Conservation (phyloP, 2,329 filamentous ascomycete genomes). For the Cylindrodendrum hubeiense region DNA sequence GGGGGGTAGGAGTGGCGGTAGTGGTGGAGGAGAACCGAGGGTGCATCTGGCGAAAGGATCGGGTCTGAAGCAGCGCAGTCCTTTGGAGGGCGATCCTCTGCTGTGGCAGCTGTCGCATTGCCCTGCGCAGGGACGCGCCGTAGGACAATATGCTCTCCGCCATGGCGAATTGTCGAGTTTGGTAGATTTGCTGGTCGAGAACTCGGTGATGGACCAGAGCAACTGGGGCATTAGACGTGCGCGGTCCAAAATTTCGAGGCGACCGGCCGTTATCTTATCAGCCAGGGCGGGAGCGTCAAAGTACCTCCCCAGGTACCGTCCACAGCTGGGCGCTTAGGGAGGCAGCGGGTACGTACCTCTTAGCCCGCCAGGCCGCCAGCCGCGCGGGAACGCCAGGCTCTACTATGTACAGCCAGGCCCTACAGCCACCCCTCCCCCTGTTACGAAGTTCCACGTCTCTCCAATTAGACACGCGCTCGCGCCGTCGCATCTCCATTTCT, state of each 20-base stretch:
- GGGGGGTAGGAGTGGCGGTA: neutral
- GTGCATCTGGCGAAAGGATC: slow-evolving; percentile 22
- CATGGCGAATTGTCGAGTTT: slow-evolving; percentile 33
- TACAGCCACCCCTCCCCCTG: slow-evolving; percentile 33
- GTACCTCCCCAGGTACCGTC: neutral
- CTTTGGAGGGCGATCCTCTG: slow-evolving; percentile 21
- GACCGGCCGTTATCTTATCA: slow-evolving; percentile 44
- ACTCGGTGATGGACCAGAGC: neutral
- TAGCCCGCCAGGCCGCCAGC: neutral
- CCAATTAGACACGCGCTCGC: slow-evolving; percentile 43
- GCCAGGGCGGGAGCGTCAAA: neutral
- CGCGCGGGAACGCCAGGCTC: slow-evolving; percentile 15
- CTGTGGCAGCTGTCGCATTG: slow-evolving; percentile 33
- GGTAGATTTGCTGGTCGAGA: neutral
- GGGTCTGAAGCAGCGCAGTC: slow-evolving; percentile 19
- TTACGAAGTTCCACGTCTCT: slow-evolving; percentile 18
- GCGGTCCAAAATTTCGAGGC: slow-evolving; percentile 21
- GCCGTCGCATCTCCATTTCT: slow-evolving; percentile 39
- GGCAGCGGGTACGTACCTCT: neutral
- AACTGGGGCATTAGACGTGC: neutral
- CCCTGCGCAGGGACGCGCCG: slow-evolving; percentile 44
- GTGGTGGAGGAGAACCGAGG: slow-evolving; percentile 31
- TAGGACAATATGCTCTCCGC: slow-evolving; percentile 44
- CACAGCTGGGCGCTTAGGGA: neutral
- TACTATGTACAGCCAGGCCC: too few relatives aligned